Base-by-base conservation (phyloP, 352 stramenopile species). In the Lagenidium giganteum region DNA sequence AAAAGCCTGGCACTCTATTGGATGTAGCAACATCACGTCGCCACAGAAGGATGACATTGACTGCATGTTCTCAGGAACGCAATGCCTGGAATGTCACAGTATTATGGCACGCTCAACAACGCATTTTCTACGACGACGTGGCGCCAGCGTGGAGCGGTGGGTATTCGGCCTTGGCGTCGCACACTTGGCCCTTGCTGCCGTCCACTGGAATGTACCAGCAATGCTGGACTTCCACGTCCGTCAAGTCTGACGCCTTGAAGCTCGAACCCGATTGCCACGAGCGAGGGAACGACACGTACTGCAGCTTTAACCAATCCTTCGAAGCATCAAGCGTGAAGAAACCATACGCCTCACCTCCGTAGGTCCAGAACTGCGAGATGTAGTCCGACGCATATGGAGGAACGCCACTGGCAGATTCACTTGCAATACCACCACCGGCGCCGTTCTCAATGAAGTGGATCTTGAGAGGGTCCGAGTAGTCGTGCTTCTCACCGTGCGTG, bases 381-480 rank as follows among this genome's bases (percentile, higher is more conserved):
- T 79, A 77, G 48, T 73, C 62, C 39, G 71, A 45, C 8, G 64
- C 63, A 24, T 74, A 83, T 2, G 70, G 70, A 12, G 74, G 70
- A 38, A 86, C 80, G 16, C 72, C 76, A 40, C 71, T 86, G 1
- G 72, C 69, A 11, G 72, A 78, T 33, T 88, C 73, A 32, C 79
- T 88, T 18, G 83, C 62, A 33, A 88, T 88, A 36, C 76, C 77
- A 12, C 77, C 77, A 17, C 73, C 77, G 13, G 73, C 77, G 5
- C 77, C 77, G 46, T 89, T 89, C 53, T 89, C 77, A 21, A 89
- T 77, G 38, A 89, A 87, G 41, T 89, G 77, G 28, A 75, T 85
- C 41, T 71, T 66, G 20, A 85, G 69, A 6, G 51, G 64, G 0
- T 57, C 51, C 9, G 62, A 39, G 47, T 83, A 80, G 54, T 87